Evolutionary conservation across 306 rosid genomes (phyloP).

Genomic region (Nissolia schottii): DNA sequence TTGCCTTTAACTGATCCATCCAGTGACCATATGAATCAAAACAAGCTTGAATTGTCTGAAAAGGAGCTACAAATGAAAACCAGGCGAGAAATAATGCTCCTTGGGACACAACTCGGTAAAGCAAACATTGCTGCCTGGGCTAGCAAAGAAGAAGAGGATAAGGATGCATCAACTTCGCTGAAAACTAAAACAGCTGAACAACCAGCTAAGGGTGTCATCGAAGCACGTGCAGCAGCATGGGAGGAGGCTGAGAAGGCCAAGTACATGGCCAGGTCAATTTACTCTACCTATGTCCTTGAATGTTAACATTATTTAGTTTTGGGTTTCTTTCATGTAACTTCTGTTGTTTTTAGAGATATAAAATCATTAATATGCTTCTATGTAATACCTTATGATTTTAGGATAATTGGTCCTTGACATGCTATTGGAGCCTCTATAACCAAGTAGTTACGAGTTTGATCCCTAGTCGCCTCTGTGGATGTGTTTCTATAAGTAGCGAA

Average conservation of each 20-base stretch:
- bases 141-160: constrained; percentile 90
- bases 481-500: neutral
- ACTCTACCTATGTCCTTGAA: neutral
- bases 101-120: constrained; percentile 92
- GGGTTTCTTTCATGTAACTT: neutral
- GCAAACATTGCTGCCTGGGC: constrained; percentile 98
- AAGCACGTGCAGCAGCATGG: constrained; percentile 92
- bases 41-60: constrained; percentile 59
- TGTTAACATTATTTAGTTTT: neutral
- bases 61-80: constrained; percentile 92
- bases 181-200: constrained; percentile 46
- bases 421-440: neutral
- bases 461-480: neutral
- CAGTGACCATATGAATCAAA: constrained; percentile 34
- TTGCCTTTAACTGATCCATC: constrained; percentile 29
- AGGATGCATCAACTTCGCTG: constrained; percentile 74
- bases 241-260: constrained; percentile 96
- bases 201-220: constrained; percentile 43
- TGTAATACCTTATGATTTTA: neutral
- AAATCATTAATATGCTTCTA: neutral
- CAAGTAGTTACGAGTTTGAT: neutral
- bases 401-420: neutral
- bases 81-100: constrained; percentile 85
- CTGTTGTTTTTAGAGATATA: neutral
- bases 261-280: constrained; percentile 75